Evolutionary conservation across 306 rosid species (phyloP).

Genomic region (Cicer chorassanicum): DNA sequence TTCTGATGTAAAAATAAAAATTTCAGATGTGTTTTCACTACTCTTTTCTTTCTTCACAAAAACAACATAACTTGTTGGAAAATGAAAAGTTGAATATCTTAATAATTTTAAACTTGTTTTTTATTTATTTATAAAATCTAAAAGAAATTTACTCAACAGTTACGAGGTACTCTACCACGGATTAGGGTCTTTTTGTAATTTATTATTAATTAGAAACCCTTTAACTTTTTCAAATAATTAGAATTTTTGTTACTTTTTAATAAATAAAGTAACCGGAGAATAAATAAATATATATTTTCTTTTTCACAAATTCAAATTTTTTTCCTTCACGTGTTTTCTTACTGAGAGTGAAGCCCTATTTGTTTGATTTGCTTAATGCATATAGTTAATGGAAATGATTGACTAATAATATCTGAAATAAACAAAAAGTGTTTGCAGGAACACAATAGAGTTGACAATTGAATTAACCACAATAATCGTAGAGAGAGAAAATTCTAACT

Average conservation of each 20-base stretch:
- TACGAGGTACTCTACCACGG: no score
- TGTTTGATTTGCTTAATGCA: neutral
- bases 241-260: no score
- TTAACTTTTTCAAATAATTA: neutral
- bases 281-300: no score
- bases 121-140: no score
- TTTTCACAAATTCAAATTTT: no score
- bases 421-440: neutral
- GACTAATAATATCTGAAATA: neutral
- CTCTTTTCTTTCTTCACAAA: neutral
- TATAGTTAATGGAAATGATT: neutral
- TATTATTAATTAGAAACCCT: neutral
- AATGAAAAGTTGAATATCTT: no score
- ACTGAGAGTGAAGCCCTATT: neutral
- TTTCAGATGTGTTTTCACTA: neutral
- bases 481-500: constrained; percentile 17
- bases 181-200: neutral
- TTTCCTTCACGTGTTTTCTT: neutral
- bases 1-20: constrained; percentile 22
- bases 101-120: no score
- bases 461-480: constrained; percentile 7
- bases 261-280: no score
- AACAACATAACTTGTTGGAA: neutral
- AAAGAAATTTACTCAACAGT: no score
- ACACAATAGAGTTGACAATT: constrained; percentile 1